Conservation (phyloP, 179 eudicot species). For the Pouteria campechiana region DNA sequence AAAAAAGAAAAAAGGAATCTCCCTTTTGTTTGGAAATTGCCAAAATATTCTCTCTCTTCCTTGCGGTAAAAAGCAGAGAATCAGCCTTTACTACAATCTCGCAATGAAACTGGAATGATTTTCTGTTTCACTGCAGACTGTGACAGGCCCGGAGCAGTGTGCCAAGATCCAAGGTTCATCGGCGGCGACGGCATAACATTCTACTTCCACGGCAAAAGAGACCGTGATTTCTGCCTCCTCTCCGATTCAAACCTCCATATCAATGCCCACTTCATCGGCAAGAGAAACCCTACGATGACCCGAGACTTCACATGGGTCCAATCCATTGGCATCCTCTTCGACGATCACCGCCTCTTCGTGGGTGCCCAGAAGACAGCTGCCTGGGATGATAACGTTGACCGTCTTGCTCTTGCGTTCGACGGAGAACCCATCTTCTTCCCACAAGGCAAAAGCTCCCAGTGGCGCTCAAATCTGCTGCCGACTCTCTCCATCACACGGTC, state of each 20-base stretch:
- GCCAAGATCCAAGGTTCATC: conserved; percentile 57
- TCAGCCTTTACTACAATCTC: too few relatives aligned
- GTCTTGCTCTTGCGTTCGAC: conserved; percentile 30
- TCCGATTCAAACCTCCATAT: conserved; percentile 59
- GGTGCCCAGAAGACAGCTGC: conserved; percentile 49
- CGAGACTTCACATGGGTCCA: conserved; percentile 79
- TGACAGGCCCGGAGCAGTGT: conserved; percentile 53
- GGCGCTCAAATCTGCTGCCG: conserved; percentile 8
- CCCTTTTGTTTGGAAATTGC: too few relatives aligned
- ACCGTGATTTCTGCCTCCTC: conserved; percentile 50
- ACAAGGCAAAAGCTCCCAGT: conserved; percentile 10
- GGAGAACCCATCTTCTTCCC: conserved; percentile 27
- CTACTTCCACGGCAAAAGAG: conserved; percentile 70
- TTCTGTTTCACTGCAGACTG: conserved; percentile 26
- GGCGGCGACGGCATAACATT: conserved; percentile 68
- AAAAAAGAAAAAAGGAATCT: too few relatives aligned
- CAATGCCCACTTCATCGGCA: conserved; percentile 69
- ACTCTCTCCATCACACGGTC: conserved; percentile 24
- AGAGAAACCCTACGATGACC: conserved; percentile 30
- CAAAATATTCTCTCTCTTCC: not conserved
- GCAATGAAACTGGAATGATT: too few relatives aligned
- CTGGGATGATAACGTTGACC: conserved; percentile 46
- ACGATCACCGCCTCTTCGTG: conserved; percentile 36
- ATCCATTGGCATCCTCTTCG: conserved; percentile 47
- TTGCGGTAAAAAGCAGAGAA: not conserved